Evolutionary conservation across 805 yeast species (phyloP).

Genomic region (Candida maris): DNA sequence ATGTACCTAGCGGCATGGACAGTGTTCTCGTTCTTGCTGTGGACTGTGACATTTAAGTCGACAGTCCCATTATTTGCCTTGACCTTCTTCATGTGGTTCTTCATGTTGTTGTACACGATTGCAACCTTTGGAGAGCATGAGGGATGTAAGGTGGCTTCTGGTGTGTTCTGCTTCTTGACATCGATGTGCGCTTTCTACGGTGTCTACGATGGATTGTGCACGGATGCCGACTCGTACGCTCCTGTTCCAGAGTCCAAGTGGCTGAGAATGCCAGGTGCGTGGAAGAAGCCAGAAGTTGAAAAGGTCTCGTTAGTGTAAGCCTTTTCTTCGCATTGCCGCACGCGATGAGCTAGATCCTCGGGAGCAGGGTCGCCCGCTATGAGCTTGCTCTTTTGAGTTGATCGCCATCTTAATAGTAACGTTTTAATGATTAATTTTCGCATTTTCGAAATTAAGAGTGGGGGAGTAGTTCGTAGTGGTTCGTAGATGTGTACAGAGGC

Average conservation of each 20-base stretch:
- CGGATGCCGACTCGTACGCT: constrained; percentile 22
- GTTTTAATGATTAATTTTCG: not conserved
- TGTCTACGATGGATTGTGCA: constrained; percentile 39
- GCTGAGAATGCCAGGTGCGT: constrained; percentile 31
- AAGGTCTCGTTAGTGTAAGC: constrained; percentile 15
- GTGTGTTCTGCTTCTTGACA: constrained; percentile 40
- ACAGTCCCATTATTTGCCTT: constrained; percentile 37
- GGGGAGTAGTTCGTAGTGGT: not conserved
- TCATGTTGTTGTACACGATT: constrained; percentile 40
- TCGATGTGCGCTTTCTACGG: constrained; percentile 41
- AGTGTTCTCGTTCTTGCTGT: constrained; percentile 41
- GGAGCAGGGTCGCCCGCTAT: not conserved
- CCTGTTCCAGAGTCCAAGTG: constrained; percentile 27
- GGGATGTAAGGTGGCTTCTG: constrained; percentile 37
- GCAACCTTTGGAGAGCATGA: constrained; percentile 35
- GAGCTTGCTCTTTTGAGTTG: not conserved
- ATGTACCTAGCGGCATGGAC: constrained; percentile 47
- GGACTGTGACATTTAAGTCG: constrained; percentile 42
- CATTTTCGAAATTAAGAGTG: not conserved
- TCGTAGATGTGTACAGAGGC: not conserved
- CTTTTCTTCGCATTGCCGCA: not conserved
- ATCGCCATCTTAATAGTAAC: constrained; percentile 1
- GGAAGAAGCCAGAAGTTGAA: constrained; percentile 21
- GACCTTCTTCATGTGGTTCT: constrained; percentile 39
- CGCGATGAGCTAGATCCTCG: constrained; percentile 1